Evolutionary conservation across 768 basidiomycete genomes (phyloP), one percentile per base, ranked within the genome.

Genomic region (Mrakia blollopis): DNA sequence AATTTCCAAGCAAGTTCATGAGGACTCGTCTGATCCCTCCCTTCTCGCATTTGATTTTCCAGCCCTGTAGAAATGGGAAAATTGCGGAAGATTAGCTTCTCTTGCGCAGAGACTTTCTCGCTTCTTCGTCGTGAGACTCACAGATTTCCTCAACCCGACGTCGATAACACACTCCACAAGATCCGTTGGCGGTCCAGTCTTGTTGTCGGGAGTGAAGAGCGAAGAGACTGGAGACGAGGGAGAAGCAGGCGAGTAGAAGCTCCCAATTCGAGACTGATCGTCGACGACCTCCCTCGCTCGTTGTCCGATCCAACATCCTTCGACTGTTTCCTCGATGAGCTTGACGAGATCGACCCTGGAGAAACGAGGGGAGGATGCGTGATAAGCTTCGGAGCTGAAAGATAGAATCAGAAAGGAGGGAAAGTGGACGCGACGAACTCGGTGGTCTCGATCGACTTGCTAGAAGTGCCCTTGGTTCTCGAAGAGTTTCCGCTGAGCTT

Each of bases 1-100:
- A 93, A 83, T 96, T 97, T 23, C 94, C 93, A 80, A 97, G 93
- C 52, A 98, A 84, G 82, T 98, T 98, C 93, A 97, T 96, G 78
- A 97, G 83, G 18, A 97, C 89, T 37, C 95, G 88, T 41, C 95
- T 89, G 78, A 97, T 90, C 21, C 95, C 95, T 41, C 93, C 94
- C 82, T 91, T 93, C 83, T 98, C 95, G 82, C 92, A 94, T 81
- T 89, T 90, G 39, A 96, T 85, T 11, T 85, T 85, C 94, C 94
- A 98, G 1, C 92, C 92, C 91, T 94, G 78, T n/a, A 39, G 0
- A 61, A 61, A 9, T 50, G 50, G 30, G 35, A 60, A 28, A 52
- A 68, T 44, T 39, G 28, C 44, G 44, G 23, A 61, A 32, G 37
- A 25, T 28, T 60, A 76, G 74, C 41, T 30, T 35, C 21, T 30